Conservation (phyloP, 805 yeast species). For the Komagataella ulmi region DNA sequence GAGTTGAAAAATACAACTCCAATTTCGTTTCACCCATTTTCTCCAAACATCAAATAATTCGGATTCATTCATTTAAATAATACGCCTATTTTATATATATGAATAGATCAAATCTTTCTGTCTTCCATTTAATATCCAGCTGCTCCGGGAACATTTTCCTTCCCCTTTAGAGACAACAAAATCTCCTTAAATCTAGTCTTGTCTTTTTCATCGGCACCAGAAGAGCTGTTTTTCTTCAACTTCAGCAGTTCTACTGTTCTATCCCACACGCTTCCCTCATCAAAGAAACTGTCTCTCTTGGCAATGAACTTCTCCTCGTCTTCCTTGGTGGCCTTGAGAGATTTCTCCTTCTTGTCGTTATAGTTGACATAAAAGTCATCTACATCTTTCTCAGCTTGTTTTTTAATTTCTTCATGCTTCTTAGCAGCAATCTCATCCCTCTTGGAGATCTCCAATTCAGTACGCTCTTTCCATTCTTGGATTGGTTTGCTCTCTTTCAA, state of each 20-base stretch:
- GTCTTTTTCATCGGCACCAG: slow-evolving; percentile 27
- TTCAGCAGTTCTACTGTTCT: slow-evolving; percentile 31
- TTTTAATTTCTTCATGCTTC: slow-evolving; percentile 52
- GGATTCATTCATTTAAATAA: neutral
- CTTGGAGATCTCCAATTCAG: slow-evolving; percentile 64
- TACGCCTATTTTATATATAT: neutral
- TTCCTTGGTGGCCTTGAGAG: slow-evolving; percentile 43
- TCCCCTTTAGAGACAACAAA: slow-evolving; percentile 38
- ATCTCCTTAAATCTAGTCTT: slow-evolving; percentile 38
- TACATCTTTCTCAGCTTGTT: slow-evolving; percentile 68
- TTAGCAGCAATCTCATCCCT: slow-evolving; percentile 61
- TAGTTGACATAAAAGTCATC: slow-evolving; percentile 90
- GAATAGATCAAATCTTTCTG: neutral
- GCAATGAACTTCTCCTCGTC: slow-evolving; percentile 63
- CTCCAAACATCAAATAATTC: neutral
- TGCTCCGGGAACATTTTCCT: slow-evolving; percentile 43
- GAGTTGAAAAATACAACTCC: neutral
- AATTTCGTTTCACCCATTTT: neutral
- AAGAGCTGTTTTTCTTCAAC: slow-evolving; percentile 19
- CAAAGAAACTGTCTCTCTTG: slow-evolving; percentile 56
- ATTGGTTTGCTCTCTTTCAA: slow-evolving; percentile 44
- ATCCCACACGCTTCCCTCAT: slow-evolving; percentile 40
- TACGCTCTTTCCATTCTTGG: slow-evolving; percentile 71
- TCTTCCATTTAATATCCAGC: slow-evolving; percentile 25
- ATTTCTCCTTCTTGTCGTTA: slow-evolving; percentile 68